These are phyloP conservation scores for Fusarium phyllophilum DNA, from an alignment of 2,329 filamentous ascomycete species.

Conservation along the genomic window DNA sequence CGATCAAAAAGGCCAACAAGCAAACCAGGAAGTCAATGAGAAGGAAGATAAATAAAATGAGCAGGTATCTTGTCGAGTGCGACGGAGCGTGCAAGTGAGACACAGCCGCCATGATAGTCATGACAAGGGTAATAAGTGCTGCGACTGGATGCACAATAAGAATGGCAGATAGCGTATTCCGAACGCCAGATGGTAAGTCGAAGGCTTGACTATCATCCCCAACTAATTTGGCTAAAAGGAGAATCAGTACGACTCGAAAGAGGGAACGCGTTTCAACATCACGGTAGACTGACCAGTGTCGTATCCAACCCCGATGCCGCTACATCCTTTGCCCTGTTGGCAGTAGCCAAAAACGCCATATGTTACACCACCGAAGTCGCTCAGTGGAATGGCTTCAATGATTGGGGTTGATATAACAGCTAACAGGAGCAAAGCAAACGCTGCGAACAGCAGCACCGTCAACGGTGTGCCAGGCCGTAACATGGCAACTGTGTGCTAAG, in stretches of 20 bases:
- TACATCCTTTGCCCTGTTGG: constrained; percentile 69
- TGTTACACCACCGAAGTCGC: constrained; percentile 76
- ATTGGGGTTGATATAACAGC: constrained; percentile 93
- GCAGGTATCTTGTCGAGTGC: constrained; percentile 88
- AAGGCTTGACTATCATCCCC: constrained; percentile 58
- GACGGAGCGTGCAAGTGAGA: constrained; percentile 89
- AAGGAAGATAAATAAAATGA: constrained; percentile 85
- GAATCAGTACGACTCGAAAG: constrained; percentile 21
- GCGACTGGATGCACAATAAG: constrained; percentile 94
- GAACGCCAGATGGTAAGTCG: constrained; percentile 62
- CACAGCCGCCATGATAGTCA: constrained; percentile 80
- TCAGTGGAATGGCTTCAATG: constrained; percentile 85
- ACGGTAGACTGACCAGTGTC: constrained; percentile 72
- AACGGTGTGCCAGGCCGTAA: constrained; percentile 93
- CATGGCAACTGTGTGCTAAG: constrained; percentile 65
- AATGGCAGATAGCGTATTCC: constrained; percentile 80
- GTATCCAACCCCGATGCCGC: constrained; percentile 83
- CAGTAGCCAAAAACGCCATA: constrained; percentile 97
- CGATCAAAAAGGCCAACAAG: constrained; percentile 88
- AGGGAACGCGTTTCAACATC: not conserved
- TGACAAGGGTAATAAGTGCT: constrained; percentile 84
- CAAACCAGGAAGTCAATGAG: constrained; percentile 86
- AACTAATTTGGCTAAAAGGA: constrained; percentile 37
- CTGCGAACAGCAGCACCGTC: constrained; percentile 82
- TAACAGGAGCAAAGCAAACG: constrained; percentile 86